phyloP scores from a whole-genome alignment of 768 basidiomycete species.

The Pulveroboletus sp. region DNA sequence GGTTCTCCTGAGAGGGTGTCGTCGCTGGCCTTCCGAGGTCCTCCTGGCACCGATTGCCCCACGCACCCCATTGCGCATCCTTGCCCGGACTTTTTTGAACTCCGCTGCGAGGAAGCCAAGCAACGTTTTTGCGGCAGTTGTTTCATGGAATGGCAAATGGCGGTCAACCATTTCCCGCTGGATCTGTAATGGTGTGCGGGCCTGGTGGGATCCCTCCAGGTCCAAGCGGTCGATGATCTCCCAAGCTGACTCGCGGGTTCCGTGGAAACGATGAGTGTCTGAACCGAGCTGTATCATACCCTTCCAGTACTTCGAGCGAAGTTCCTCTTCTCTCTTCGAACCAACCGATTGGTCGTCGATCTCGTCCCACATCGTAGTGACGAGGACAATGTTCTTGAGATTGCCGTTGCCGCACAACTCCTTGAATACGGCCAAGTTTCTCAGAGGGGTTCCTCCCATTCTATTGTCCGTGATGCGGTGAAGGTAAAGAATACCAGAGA shows the following conservation, averaged over 20 bases:
- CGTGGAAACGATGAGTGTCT: constrained; percentile 5
- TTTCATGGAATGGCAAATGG: constrained; percentile 4
- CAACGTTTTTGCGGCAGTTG: constrained; percentile 15
- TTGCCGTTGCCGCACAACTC: constrained; percentile 9
- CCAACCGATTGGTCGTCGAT: constrained; percentile 1
- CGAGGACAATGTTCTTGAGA: constrained; percentile 16
- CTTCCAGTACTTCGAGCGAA: constrained; percentile 11
- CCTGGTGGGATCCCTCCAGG: neutral
- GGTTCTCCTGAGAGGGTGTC: neutral
- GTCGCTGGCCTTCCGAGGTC: no score
- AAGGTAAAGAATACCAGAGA: constrained; percentile 12
- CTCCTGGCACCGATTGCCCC: neutral
- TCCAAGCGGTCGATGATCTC: constrained; percentile 5
- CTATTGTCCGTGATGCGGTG: constrained; percentile 14
- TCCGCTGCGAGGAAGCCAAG: constrained; percentile 4
- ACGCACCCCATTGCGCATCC: neutral
- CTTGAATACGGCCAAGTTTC: constrained; percentile 8
- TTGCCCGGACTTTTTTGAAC: constrained; percentile 4
- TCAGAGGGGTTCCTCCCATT: constrained; percentile 8
- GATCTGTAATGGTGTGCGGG: constrained; percentile 7
- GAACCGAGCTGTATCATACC: constrained; percentile 14
- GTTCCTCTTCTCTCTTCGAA: constrained; percentile 11
- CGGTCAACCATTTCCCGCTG: constrained; percentile 19
- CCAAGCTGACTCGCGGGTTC: constrained; percentile 14
- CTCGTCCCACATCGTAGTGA: constrained; percentile 22